Conservation (phyloP, 2,329 filamentous ascomycete species). For the Metarhizium rileyi region DNA sequence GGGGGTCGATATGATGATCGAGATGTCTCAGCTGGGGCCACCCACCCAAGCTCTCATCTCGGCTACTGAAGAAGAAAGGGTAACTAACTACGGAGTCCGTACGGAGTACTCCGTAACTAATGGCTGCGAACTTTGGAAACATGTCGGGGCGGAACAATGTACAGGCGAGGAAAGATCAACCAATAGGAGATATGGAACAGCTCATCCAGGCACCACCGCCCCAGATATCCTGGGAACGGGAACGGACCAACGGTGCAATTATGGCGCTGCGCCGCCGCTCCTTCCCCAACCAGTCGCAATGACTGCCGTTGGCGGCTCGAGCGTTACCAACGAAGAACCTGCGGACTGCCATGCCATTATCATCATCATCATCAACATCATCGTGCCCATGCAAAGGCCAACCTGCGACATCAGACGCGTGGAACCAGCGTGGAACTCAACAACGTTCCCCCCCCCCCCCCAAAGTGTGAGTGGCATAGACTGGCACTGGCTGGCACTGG, state of each 20-base stretch:
- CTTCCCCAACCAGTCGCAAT: slow-evolving; percentile 4
- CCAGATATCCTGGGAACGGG: not conserved
- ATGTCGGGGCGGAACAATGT: not conserved
- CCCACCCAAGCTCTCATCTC: not conserved
- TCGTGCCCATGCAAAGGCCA: not conserved
- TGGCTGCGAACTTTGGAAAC: not conserved
- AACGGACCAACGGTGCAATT: slow-evolving; percentile 22
- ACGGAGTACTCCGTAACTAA: too few species aligned
- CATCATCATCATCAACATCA: too few species aligned
- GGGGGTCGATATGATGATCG: not conserved
- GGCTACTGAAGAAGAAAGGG: not conserved
- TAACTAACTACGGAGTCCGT: too few species aligned
- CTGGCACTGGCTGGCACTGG: not conserved
- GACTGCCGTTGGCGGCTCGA: slow-evolving; percentile 1
- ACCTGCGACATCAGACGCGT: not conserved
- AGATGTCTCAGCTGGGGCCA: not conserved
- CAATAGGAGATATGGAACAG: not conserved
- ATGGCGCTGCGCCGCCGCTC: slow-evolving; percentile 16
- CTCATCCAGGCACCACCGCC: not conserved
- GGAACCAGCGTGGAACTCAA: not conserved
- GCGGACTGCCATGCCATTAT: not conserved
- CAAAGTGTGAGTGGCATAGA: not conserved
- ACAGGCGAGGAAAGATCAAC: not conserved
- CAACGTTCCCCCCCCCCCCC: too few species aligned
- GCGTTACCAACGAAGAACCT: not conserved